phyloP scores from a whole-genome alignment of 2,329 filamentous ascomycete species.

The Whalleya microplaca region DNA sequence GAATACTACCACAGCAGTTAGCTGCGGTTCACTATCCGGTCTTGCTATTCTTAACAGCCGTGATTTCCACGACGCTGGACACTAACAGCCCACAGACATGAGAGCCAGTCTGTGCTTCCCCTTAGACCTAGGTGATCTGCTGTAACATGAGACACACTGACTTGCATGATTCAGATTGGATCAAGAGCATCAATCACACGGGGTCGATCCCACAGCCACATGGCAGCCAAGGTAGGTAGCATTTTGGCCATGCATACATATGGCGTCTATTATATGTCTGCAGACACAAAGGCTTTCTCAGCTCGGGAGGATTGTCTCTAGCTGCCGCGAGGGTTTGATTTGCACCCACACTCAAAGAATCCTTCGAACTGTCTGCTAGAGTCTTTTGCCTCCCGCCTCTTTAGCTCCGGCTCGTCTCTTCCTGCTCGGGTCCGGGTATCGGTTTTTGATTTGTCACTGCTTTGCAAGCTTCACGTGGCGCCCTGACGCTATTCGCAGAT shows the following conservation, averaged over 20 bases:
- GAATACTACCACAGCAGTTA: neutral
- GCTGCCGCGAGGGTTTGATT: slow-evolving; percentile 1
- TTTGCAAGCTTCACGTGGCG: neutral
- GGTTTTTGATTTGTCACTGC: neutral
- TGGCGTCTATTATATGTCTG: no score
- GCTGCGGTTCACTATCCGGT: neutral
- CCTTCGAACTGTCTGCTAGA: neutral
- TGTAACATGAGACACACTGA: neutral
- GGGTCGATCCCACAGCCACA: neutral
- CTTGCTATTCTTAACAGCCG: neutral
- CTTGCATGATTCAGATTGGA: neutral
- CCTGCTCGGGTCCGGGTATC: neutral
- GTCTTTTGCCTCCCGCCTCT: neutral
- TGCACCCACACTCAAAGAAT: slow-evolving; percentile 1
- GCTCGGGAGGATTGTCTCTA: slow-evolving; percentile 15
- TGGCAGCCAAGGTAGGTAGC: neutral
- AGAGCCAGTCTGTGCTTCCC: neutral
- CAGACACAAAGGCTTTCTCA: neutral
- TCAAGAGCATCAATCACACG: neutral
- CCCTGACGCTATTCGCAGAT: neutral
- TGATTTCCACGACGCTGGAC: neutral
- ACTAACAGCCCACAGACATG: neutral
- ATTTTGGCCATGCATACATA: neutral
- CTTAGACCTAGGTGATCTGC: neutral
- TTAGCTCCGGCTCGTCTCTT: neutral